Conservation (phyloP, 192 early-diverging fungal species). For the Nowakowskiella sp. region DNA sequence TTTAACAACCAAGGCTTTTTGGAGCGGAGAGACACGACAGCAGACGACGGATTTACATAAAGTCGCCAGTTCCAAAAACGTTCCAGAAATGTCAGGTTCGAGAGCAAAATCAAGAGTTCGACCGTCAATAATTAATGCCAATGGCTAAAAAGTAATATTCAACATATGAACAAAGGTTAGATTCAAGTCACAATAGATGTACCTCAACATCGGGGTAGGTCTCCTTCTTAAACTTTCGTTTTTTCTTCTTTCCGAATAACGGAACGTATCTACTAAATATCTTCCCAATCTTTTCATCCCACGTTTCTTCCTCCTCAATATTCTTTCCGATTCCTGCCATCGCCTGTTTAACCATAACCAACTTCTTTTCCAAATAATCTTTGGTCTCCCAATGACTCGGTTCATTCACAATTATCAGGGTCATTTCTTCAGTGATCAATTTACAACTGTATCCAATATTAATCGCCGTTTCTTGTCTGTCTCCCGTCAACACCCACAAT, state of each 20-base stretch:
- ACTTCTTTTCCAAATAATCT: slow-evolving; percentile 81
- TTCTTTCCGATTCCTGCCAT: neutral
- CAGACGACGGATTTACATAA: slow-evolving; percentile 94
- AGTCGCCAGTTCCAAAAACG: slow-evolving; percentile 85
- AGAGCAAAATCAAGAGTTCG: slow-evolving; percentile 86
- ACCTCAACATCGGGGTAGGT: slow-evolving; percentile 18
- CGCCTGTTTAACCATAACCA: slow-evolving; percentile 62
- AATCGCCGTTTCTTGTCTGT: slow-evolving; percentile 97
- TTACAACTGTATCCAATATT: slow-evolving; percentile 98
- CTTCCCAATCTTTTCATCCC: slow-evolving; percentile 29
- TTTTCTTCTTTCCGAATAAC: slow-evolving; percentile 10
- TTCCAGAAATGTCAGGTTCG: slow-evolving; percentile 60
- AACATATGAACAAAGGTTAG: neutral
- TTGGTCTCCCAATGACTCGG: slow-evolving; percentile 85
- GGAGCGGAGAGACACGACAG: slow-evolving; percentile 95
- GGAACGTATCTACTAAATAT: slow-evolving; percentile 16
- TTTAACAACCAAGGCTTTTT: slow-evolving; percentile 97
- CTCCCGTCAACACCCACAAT: slow-evolving; percentile 97
- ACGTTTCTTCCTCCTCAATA: neutral
- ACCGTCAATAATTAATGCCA: slow-evolving; percentile 95
- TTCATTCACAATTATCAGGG: slow-evolving; percentile 87
- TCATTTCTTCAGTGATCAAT: slow-evolving; percentile 93
- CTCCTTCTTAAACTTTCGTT: neutral
- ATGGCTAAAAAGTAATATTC: slow-evolving; percentile 33
- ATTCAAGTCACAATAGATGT: neutral